Base-by-base conservation (phyloP, 2,329 filamentous ascomycete genomes). In the Penicillium fuscoglaucum region DNA sequence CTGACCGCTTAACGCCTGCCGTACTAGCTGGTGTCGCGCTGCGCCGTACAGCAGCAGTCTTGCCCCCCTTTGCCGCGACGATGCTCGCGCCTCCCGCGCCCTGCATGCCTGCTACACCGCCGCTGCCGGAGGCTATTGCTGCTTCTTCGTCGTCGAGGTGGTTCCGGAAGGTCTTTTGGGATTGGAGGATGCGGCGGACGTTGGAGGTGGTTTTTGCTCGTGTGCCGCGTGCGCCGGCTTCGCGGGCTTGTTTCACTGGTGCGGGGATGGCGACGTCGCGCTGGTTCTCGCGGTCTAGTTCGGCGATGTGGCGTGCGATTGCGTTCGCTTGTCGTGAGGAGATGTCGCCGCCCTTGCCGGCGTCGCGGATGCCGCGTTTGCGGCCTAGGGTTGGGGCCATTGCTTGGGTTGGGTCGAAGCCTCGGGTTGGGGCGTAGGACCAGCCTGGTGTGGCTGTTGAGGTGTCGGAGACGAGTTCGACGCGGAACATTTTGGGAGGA, bases 341-440 rank as follows among this genome's bases (percentile, higher is more conserved):
- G 47, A 91, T 82, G 66, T 96, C 90, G 64, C 85, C 83, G 60
- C 77, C 75, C 29, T 79, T 78, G 50, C 76, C 79, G 5, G 80
- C 80, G 59, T 82, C 84, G 62, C 89, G 83, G 21, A 85, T 84
- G 31, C 85, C 87, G 68, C 91, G 89, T 77, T 96, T 96, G 61
- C 89, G 84, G 47, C 75, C 77, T 59, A 72, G 79, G 70, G 74
- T 78, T 72, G 71, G 80, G 83, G 84, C 63, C 79, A 76, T 58
- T 78, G 76, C 62, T 80, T 83, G 82, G 10, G 85, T 81, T 13
- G 84, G 82, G 55, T 85, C 82, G 56, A 84, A 82, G 74, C 83
- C 72, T 17, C 84, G 87, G 71, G 96, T 91, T 31, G 92, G 87
- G 1, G 97, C 90, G 73, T 96, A 96, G 13, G 91, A 91, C 89